Base-by-base conservation (phyloP, 768 basidiomycete genomes). In the Phlebiopsis flavidoalba region DNA sequence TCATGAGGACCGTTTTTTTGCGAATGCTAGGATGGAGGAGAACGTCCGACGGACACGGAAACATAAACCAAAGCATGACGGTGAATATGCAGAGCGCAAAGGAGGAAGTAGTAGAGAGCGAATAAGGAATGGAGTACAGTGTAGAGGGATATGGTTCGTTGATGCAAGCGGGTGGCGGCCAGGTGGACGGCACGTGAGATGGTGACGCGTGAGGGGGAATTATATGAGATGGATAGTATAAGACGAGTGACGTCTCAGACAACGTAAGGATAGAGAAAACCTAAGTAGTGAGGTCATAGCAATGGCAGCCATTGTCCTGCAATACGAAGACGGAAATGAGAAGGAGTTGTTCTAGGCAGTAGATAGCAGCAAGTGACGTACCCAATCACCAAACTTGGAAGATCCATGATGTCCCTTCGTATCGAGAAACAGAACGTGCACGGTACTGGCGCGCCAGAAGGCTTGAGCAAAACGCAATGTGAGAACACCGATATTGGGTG, bases 401-500 rank as follows among this genome's bases (percentile, higher is more conserved):
- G 76, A 77, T 94, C 93, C 66, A 95, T 95, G 24, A 96, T 78
- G 70, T 98, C 96, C 65, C 96, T 78, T 67, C 94, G 83, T 71
- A 99, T 94, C 58, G 93, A 94, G 72, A 97, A 97, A 72, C 95
- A 97, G 75, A 96, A 96, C 21, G 96, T 91, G 53, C 94, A 88
- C 48, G 93, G 91, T 26, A 98, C 85, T 1, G 92, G 91, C 2
- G 86, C 83, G 15, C 93, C 91, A 26, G 82, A 83, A 6, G 91
- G 90, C 71, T 95, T 94, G 64, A 95, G 81, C 48, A 97, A 73
- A 33, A 94, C 91, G 63, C 93, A 95, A 67, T 95, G 91, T 60
- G 92, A 91, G 73, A 94, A 95, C 57, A 98, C 93, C 1, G 93
- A 92, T n/a, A n/a, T 75, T 94, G 94, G 40, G 94, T 93, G 55